A percentile compares a stretch with the other conserved stretches of the same genome.
Evolutionary conservation across 148 eudicot genomes (phyloP).

Genomic region (Arctostaphylos glauca): DNA sequence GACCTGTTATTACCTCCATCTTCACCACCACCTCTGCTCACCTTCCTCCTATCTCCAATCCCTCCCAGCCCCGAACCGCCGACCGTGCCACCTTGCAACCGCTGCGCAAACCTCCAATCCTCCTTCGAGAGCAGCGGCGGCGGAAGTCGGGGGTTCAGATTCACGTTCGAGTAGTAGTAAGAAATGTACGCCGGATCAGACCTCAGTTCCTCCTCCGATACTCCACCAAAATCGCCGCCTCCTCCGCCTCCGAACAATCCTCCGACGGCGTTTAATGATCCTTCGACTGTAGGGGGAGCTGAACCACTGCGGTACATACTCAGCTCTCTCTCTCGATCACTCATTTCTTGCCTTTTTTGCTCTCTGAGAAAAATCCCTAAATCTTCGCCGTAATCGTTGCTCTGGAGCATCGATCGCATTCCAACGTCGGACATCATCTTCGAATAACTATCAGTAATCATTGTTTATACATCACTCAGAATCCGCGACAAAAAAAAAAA

Average conservation of each 20-base stretch:
- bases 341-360: conserved; percentile 32
- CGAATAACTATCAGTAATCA: conserved; percentile 39
- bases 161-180: conserved; percentile 56
- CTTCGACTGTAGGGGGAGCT: conserved; percentile 76
- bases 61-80: conserved; percentile 42
- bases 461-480: conserved; percentile 22
- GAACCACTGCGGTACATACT: conserved; percentile 64
- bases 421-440: conserved; percentile 54
- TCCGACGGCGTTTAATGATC: conserved; percentile 46
- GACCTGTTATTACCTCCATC: conserved; percentile 19
- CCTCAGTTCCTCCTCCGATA: conserved; percentile 55
- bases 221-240: conserved; percentile 24
- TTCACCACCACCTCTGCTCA: conserved; percentile 17
- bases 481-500: neutral
- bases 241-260: conserved; percentile 34
- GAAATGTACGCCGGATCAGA: conserved; percentile 61
- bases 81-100: conserved; percentile 29
- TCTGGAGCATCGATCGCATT: conserved; percentile 44
- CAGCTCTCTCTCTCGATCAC: conserved; percentile 39
- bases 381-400: conserved; percentile 48
- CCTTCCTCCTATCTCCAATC: conserved; percentile 60
- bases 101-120: conserved; percentile 60
- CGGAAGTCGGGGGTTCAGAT: conserved; percentile 60
- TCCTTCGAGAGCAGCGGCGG: conserved; percentile 62
- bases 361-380: conserved; percentile 42